phyloP scores from a whole-genome alignment of 2,329 filamentous ascomycete species.

The Drechslerella dactyloides region DNA sequence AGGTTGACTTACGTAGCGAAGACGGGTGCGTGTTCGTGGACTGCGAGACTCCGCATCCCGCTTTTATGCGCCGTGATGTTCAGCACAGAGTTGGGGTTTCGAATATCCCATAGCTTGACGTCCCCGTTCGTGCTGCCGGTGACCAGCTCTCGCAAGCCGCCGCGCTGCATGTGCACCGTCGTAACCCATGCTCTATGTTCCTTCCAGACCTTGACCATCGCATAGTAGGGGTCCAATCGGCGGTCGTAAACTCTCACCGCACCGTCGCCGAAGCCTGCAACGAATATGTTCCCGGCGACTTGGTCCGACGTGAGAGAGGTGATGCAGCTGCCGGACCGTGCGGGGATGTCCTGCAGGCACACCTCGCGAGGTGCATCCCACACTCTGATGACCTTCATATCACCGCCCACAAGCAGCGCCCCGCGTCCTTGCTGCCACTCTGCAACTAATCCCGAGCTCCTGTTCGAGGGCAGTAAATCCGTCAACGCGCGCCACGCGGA shows the following conservation, averaged over 20 bases:
- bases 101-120: constrained; percentile 94
- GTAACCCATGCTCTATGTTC: constrained; percentile 96
- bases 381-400: constrained; percentile 91
- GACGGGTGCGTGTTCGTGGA: constrained; percentile 94
- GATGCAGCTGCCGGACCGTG: constrained; percentile 91
- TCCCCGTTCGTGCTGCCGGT: constrained; percentile 91
- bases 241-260: constrained; percentile 94
- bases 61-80: constrained; percentile 77
- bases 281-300: constrained; percentile 94
- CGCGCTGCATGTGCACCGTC: constrained; percentile 94
- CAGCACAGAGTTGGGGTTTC: constrained; percentile 78
- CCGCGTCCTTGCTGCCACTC: constrained; percentile 99
- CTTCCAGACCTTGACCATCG: constrained; percentile 96
- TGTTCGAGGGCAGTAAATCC: constrained; percentile 90
- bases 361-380: constrained; percentile 96
- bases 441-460: constrained; percentile 93
- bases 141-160: constrained; percentile 87
- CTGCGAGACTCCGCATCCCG: constrained; percentile 81
- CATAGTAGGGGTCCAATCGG: constrained; percentile 78
- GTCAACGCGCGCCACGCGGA: constrained; percentile 90
- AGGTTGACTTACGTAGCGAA: constrained; percentile 78
- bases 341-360: constrained; percentile 87
- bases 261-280: constrained; percentile 94
- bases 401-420: constrained; percentile 90
- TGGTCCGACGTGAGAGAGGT: constrained; percentile 96